Evolutionary conservation across 1,284 basidiomycete genomes (phyloP).

Genomic region (Fomitopsis palustris): DNA sequence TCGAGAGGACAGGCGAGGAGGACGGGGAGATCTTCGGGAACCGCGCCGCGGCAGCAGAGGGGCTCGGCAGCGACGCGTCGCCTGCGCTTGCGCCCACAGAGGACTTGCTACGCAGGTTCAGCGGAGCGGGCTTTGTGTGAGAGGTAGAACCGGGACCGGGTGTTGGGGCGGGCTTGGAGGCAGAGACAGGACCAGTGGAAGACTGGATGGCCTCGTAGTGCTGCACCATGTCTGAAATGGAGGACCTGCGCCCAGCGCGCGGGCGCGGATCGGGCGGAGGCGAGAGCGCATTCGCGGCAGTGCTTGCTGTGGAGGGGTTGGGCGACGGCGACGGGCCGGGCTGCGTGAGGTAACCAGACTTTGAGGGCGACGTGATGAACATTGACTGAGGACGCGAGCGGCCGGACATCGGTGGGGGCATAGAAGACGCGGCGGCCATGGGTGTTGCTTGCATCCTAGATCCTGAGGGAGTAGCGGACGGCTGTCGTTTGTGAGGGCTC

Average conservation of each 20-base stretch:
- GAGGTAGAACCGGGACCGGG: constrained; percentile 26
- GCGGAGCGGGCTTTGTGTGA: constrained; percentile 31
- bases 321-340: constrained; percentile 28
- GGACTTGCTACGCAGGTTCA: constrained; percentile 20
- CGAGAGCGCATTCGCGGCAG: constrained; percentile 31
- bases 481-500: constrained; percentile 23
- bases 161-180: constrained; percentile 13
- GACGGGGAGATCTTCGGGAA: constrained; percentile 31
- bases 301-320: constrained; percentile 32
- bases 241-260: constrained; percentile 51
- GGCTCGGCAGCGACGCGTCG: constrained; percentile 13
- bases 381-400: constrained; percentile 69
- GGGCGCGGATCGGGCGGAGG: constrained; percentile 23
- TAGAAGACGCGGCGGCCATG: constrained; percentile 10
- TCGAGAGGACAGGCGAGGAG: constrained; percentile 21
- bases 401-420: constrained; percentile 16
- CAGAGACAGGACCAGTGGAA: no score
- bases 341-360: constrained; percentile 13
- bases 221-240: constrained; percentile 81
- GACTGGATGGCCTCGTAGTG: constrained; percentile 62
- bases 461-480: constrained; percentile 9
- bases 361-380: constrained; percentile 49
- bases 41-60: constrained; percentile 27
- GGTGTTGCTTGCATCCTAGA: constrained; percentile 1
- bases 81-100: constrained; percentile 8